Evolutionary conservation across 192 early-diverging fungal species (phyloP).

Genomic region (Haplosporangium gracile): DNA sequence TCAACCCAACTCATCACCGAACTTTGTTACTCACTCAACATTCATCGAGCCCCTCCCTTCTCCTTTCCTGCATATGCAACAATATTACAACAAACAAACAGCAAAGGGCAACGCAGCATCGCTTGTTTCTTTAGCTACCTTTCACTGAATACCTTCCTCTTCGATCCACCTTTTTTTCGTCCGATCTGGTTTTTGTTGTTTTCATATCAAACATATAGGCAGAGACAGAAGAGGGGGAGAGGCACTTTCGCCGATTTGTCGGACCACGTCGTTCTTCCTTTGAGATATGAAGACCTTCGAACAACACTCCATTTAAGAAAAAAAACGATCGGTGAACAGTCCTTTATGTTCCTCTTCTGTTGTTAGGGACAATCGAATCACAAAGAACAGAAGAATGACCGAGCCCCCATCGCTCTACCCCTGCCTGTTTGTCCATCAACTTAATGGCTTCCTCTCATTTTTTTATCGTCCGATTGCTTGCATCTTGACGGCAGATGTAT

Average conservation of each 20-base stretch:
- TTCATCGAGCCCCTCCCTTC: neutral
- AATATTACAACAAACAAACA: neutral
- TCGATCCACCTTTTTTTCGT: neutral
- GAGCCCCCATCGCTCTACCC: no score
- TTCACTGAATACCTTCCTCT: neutral
- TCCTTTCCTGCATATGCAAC: neutral
- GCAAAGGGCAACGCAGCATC: neutral
- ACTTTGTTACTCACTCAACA: neutral
- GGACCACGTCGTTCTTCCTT: neutral
- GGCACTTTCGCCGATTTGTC: slow-evolving; percentile 9
- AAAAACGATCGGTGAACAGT: slow-evolving; percentile 1
- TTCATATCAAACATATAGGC: neutral
- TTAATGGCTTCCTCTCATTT: no score
- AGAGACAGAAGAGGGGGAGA: no score
- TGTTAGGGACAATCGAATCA: neutral
- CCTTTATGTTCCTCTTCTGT: neutral
- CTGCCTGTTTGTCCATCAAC: no score
- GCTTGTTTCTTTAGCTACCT: neutral
- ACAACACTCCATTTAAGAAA: neutral
- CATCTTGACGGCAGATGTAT: no score
- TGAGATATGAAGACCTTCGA: neutral
- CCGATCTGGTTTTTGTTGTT: neutral
- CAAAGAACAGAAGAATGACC: no score
- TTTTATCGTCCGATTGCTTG: no score
- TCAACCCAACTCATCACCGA: neutral